A percentile compares a stretch with the other conserved stretches of the same genome.
Evolutionary conservation across 768 basidiomycete genomes (phyloP).

Genomic region (Boletus subparvulus): DNA sequence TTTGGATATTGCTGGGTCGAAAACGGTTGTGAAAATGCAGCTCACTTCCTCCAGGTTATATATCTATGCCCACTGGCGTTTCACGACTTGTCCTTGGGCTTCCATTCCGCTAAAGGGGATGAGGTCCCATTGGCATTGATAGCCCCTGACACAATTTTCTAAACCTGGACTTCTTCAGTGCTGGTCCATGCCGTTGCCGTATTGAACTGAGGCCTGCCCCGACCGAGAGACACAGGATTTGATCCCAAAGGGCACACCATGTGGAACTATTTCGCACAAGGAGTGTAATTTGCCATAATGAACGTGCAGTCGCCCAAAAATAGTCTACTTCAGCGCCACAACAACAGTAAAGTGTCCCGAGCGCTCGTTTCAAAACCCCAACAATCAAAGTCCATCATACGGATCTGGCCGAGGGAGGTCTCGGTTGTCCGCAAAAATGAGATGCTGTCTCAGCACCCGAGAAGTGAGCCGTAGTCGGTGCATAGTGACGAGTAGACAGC

Average conservation of each 20-base stretch:
- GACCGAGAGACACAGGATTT: conserved; percentile 6
- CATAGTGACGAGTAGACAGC: conserved; percentile 20
- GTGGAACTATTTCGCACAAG: background rate
- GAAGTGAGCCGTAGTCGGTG: conserved; percentile 18
- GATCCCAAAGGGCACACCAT: background rate
- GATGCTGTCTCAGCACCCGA: conserved; percentile 14
- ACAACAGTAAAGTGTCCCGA: background rate
- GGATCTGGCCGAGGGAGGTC: conserved; percentile 30
- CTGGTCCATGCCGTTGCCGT: background rate
- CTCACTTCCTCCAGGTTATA: conserved; percentile 7
- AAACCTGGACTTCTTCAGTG: background rate
- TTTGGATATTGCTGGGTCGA: background rate
- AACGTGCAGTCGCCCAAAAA: background rate
- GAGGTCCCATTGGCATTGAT: background rate
- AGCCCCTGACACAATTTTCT: background rate
- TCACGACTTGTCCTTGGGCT: background rate
- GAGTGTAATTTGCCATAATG: background rate
- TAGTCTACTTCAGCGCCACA: background rate
- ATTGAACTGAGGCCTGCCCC: background rate
- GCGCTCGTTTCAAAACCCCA: background rate
- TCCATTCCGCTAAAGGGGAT: background rate
- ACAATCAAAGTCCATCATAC: conserved; percentile 30
- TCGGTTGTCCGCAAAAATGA: conserved; percentile 26
- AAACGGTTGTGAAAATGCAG: background rate
- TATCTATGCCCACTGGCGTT: background rate